Evolutionary conservation across 345 rosid genomes (phyloP).

Genomic region (Kandelia obovata): DNA sequence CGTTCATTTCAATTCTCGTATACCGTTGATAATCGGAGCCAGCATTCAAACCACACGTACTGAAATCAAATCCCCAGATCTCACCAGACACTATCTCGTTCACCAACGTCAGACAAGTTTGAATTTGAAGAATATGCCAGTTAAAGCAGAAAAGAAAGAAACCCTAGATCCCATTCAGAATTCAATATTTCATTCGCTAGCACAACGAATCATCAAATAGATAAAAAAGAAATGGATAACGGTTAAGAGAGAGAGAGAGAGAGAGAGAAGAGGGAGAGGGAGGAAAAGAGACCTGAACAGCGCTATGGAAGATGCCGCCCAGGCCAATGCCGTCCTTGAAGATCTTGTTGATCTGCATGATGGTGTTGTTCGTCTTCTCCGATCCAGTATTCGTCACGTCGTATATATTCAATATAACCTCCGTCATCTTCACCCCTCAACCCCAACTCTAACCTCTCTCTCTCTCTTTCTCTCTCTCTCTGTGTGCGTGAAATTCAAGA

Average conservation of each 20-base stretch:
- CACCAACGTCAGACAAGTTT: background rate
- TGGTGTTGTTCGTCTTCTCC: conserved; percentile 87
- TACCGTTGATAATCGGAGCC: no score
- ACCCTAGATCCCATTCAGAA: conserved; percentile 23
- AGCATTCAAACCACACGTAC: background rate
- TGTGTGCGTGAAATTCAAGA: background rate
- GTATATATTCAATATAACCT: conserved; percentile 78
- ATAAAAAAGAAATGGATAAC: no score
- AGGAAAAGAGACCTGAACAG: conserved; percentile 62
- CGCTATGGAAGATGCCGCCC: conserved; percentile 99
- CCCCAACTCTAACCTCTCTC: conserved; percentile 16
- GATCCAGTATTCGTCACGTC: conserved; percentile 97
- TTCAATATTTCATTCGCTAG: background rate
- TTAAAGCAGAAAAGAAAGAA: background rate
- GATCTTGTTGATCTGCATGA: conserved; percentile 86
- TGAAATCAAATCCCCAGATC: background rate
- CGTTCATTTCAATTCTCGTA: background rate
- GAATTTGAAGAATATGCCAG: background rate
- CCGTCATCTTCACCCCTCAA: conserved; percentile 46
- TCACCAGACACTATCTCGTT: background rate
- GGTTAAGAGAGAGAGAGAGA: background rate
- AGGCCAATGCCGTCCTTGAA: conserved; percentile 92
- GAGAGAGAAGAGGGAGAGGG: background rate
- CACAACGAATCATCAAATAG: no score
- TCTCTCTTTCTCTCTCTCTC: conserved; percentile 5